Percentiles rank a stretch among this genome's conserved stretches.
These are phyloP conservation scores for Dillenia turbinata DNA, from an alignment of 164 flowering plant genomes.

Conservation along the genomic window DNA sequence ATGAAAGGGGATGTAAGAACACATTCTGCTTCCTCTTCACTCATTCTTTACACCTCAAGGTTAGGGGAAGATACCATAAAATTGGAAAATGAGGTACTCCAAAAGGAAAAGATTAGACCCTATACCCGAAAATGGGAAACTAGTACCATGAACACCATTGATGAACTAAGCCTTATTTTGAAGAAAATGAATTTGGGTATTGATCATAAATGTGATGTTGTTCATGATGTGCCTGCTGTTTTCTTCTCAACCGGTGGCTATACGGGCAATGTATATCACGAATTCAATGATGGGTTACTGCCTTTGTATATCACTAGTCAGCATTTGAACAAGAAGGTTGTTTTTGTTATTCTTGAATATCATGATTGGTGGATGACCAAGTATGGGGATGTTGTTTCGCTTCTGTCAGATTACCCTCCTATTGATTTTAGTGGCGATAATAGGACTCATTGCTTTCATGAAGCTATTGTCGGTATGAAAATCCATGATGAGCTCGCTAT, in stretches of 20 bases:
- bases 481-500: slow-evolving; percentile 90
- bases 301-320: slow-evolving; percentile 87
- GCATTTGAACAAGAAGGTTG: slow-evolving; percentile 61
- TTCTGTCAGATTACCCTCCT: slow-evolving; percentile 62
- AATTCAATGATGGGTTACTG: slow-evolving; percentile 87
- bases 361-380: slow-evolving; percentile 84
- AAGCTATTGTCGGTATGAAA: slow-evolving; percentile 68
- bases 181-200: slow-evolving; percentile 12
- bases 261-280: slow-evolving; percentile 92
- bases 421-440: slow-evolving; percentile 53
- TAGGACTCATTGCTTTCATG: slow-evolving; percentile 75
- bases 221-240: slow-evolving; percentile 75
- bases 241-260: slow-evolving; percentile 93
- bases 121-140: slow-evolving; percentile 95
- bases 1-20: slow-evolving; percentile 96
- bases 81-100: slow-evolving; percentile 20
- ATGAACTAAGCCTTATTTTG: slow-evolving; percentile 47
- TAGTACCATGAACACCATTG: slow-evolving; percentile 64
- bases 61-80: slow-evolving; percentile 6
- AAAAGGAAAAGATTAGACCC: slow-evolving; percentile 69
- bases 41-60: slow-evolving; percentile 46
- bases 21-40: slow-evolving; percentile 52
- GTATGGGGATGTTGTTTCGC: slow-evolving; percentile 62
- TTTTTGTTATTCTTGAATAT: slow-evolving; percentile 80
- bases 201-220: slow-evolving; percentile 49